Evolutionary conservation across 495 filamentous ascomycete species (phyloP), one percentile per base, ranked within the genome.

Genomic region (Penicillium herquei): DNA sequence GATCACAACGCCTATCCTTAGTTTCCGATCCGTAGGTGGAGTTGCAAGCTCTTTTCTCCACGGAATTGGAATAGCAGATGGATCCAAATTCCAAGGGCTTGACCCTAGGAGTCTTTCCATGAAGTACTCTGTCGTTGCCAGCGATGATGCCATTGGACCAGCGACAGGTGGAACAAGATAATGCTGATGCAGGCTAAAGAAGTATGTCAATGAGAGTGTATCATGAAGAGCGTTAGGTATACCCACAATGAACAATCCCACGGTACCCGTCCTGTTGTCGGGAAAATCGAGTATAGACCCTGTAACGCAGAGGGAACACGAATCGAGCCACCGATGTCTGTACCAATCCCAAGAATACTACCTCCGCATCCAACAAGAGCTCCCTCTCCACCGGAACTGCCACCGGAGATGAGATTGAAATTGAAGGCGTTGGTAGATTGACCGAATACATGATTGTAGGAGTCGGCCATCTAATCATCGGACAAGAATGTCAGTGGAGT

Each of bases 291-390:
- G 62, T 81, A 90, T 0, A 90, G 41, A 8, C 82, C 85, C 45
- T 83, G 78, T 47, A 82, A 77, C n/a, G 77, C 80, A 1, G 86
- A 82, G 1, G 88, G 88, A 16, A 73, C 71, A 6, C 85, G 73
- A 40, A 88, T 84, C 0, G 82, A 87, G 3, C 86, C 86, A 30
- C 74, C 87, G 51, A 89, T 82, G 59, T 89, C 87, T 3, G 82
- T 84, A 0, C 85, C 86, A 33, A 89, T 80, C 1, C 87, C 87
- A 1, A 88, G 62, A 33, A 78, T 67, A 31, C 78, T 81, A 0
- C 84, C 85, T 11, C 78, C 62, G 7, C 80, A 61, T 0, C 73
- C 82, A 18, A 88, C 51, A 3, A 89, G 69, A 0, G 86, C 82
- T 8, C 76, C 82, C 63, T 90, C 86, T 34, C 87, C 86, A 3